Evolutionary conservation across 2,329 filamentous ascomycete genomes (phyloP).

Genomic region (Stagonosporopsis cucurbitacearum): DNA sequence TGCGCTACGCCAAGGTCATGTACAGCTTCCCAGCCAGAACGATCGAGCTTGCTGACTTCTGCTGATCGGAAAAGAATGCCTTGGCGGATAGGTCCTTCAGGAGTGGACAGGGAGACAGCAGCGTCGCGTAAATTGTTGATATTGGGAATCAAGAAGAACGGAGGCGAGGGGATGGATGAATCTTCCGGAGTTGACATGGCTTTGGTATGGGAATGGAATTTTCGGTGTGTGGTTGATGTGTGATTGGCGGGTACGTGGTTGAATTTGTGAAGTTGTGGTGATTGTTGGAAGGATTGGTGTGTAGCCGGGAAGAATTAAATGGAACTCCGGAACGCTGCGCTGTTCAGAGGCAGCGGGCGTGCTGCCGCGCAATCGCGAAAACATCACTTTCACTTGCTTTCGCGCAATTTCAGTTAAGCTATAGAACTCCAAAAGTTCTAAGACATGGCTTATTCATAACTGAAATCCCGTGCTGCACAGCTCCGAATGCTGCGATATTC

Average conservation of each 20-base stretch:
- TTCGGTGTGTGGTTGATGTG: background rate
- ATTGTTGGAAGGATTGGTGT: background rate
- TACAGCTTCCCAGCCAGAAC: constrained; percentile 29
- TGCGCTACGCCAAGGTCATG: constrained; percentile 64
- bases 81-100: constrained; percentile 55
- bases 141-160: constrained; percentile 44
- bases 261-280: background rate
- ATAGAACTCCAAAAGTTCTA: no score
- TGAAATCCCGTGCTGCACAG: no score
- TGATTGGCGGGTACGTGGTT: background rate
- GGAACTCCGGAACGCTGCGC: background rate
- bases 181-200: background rate
- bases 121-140: constrained; percentile 48
- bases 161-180: constrained; percentile 22
- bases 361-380: no score
- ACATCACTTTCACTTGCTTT: no score
- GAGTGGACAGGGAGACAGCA: constrained; percentile 31
- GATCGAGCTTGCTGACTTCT: constrained; percentile 58
- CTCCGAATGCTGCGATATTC: no score
- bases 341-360: background rate
- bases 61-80: constrained; percentile 71
- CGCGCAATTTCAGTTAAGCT: no score
- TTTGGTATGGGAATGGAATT: background rate
- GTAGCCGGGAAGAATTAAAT: background rate
- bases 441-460: no score